Conservation (phyloP, 352 stramenopile species). For the Phytophthora pluvialis region DNA sequence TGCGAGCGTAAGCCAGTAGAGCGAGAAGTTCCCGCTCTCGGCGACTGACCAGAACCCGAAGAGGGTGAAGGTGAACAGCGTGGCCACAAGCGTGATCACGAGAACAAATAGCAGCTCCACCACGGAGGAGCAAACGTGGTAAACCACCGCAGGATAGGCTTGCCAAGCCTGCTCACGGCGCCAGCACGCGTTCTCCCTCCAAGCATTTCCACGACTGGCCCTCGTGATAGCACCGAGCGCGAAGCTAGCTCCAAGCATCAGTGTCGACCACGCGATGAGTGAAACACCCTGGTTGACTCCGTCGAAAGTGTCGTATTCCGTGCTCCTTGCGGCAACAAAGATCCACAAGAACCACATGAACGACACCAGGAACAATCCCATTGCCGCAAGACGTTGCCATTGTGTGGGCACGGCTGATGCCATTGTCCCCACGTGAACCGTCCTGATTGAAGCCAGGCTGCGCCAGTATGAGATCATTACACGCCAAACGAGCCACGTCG, state of each 20-base stretch:
- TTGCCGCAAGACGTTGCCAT: constrained; percentile 13
- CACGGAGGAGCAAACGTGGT: constrained; percentile 24
- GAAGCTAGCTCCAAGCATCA: constrained; percentile 23
- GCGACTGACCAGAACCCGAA: constrained; percentile 30
- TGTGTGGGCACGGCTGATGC: neutral
- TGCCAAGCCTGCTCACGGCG: constrained; percentile 34
- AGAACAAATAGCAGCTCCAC: constrained; percentile 25
- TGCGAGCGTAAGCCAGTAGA: constrained; percentile 33
- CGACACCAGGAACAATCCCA: constrained; percentile 15
- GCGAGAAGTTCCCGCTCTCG: constrained; percentile 24
- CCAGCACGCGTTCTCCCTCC: constrained; percentile 27
- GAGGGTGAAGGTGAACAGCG: constrained; percentile 19
- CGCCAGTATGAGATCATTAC: constrained; percentile 36
- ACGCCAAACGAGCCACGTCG: constrained; percentile 28
- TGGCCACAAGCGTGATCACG: constrained; percentile 22
- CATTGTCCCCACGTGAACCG: constrained; percentile 7
- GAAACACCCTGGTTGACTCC: constrained; percentile 30
- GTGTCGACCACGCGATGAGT: constrained; percentile 38
- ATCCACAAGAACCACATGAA: constrained; percentile 33
- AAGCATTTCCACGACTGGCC: constrained; percentile 19
- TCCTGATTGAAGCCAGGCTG: constrained; percentile 15
- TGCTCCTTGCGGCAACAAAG: constrained; percentile 23
- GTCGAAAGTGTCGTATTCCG: constrained; percentile 36
- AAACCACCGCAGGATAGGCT: constrained; percentile 28
- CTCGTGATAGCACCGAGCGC: constrained; percentile 12